These are phyloP conservation scores for Diaporthe citriasiana DNA, from an alignment of 2,329 filamentous ascomycete species.

Conservation along the genomic window DNA sequence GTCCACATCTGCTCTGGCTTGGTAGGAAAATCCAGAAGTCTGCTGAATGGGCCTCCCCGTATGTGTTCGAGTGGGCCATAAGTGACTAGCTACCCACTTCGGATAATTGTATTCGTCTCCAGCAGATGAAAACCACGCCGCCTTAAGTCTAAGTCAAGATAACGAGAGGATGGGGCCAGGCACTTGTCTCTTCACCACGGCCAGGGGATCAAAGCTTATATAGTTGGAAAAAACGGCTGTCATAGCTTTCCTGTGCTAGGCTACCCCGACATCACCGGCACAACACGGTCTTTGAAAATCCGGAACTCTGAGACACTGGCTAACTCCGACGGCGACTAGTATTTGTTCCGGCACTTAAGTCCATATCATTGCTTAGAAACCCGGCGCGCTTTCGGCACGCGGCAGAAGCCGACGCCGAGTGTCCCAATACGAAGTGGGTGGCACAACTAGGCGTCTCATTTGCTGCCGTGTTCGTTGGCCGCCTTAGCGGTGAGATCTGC, in stretches of 20 bases:
- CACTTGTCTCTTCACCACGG: not conserved
- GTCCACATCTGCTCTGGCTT: not conserved
- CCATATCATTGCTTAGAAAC: not conserved
- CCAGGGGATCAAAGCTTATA: not conserved
- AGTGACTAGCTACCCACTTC: not conserved
- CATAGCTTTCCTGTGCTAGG: not conserved
- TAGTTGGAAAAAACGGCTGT: not conserved
- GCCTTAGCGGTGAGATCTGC: slow-evolving; percentile 23
- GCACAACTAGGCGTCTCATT: not conserved
- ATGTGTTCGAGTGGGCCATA: too few species aligned
- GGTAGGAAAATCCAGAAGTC: not conserved
- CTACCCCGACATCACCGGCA: not conserved
- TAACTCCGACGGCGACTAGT: slow-evolving; percentile 1
- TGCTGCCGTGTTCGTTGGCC: not conserved
- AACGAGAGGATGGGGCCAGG: not conserved
- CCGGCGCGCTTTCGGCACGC: slow-evolving; percentile 26
- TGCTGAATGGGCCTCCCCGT: not conserved
- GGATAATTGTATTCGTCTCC: not conserved
- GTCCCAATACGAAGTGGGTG: slow-evolving; percentile 22
- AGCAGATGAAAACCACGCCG: not conserved
- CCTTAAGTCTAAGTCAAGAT: not conserved
- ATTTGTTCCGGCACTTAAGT: slow-evolving; percentile 14
- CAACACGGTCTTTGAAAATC: not conserved
- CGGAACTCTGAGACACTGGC: not conserved
- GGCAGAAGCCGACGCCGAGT: slow-evolving; percentile 24